Evolutionary conservation across 176 grass and related monocot species (phyloP), one percentile per base, ranked within the genome.

Genomic region (Lolium multiflorum): DNA sequence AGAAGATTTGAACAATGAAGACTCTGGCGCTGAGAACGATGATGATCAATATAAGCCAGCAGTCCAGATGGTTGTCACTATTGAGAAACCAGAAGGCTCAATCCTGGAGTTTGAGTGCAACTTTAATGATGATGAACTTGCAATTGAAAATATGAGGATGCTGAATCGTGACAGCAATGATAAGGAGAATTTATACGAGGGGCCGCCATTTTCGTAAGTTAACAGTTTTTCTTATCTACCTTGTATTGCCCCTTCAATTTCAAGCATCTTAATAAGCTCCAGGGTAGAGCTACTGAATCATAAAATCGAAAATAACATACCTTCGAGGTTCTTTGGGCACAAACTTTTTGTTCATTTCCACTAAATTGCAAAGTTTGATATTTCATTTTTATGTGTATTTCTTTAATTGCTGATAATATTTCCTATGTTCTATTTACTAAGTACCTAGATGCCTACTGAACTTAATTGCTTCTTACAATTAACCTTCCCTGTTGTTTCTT

Each of bases 151-250:
- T 93, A 86, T 95, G 87, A 86, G 70, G 65, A 78, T 91, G 71
- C 79, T 93, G 63, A 94, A 88, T 76, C 80, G 44, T 11, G 89
- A 90, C 56, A 83, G 82, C 68, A 81, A 12, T 64, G 86, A 82
- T 84, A 78, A 72, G 60, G 85, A 98, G 18, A 86, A 90, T 94
- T 47, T 74, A 13, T 98, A 98, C 11, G 77, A 85, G 38, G 96
- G 96, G 8, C 96, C 93, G 43, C 88, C 79, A 74, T 95, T 98
- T 86, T 84, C 83, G 96, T 98, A 95, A 94, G 96, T 95, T 85
- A 15, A 15, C 14, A 58, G 79, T 86, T 43, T 61, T 76, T 39
- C 43, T 54, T 90, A 18, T 67, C 20, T 70, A 74, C 17, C 6
- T 67, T 35, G 0, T 67, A 11, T 50, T 65, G 3, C 55, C 46